Percentiles rank a stretch among this genome's conserved stretches.
Conservation (phyloP, 2,329 filamentous ascomycete genomes). For the Monosporascus sp. region DNA sequence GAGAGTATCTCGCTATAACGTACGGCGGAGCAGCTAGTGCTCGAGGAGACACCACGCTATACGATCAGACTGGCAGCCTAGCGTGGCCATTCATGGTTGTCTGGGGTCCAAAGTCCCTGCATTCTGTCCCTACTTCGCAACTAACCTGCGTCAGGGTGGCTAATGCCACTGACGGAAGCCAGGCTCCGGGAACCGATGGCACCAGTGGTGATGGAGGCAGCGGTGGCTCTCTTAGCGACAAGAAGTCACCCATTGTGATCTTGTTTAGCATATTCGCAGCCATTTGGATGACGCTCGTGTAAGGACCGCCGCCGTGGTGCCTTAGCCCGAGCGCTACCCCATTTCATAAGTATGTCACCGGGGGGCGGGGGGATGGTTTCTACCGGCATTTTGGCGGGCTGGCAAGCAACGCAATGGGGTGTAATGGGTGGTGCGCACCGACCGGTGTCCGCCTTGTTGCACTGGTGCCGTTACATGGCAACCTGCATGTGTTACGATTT, state of each 20-base stretch:
- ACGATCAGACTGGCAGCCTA: conserved; percentile 1
- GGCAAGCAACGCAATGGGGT: too few species aligned
- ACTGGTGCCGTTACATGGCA: too few species aligned
- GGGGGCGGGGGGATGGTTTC: too few species aligned
- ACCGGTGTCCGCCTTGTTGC: too few species aligned
- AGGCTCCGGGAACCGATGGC: background rate
- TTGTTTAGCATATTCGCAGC: background rate
- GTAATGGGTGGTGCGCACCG: too few species aligned
- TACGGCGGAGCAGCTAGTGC: background rate
- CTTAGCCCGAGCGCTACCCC: too few species aligned
- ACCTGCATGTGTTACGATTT: too few species aligned
- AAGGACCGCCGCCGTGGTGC: background rate
- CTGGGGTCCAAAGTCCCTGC: background rate
- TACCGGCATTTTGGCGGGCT: too few species aligned
- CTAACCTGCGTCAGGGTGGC: background rate
- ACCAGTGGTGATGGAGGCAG: background rate
- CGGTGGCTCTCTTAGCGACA: background rate
- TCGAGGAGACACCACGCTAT: background rate
- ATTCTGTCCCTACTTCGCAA: background rate
- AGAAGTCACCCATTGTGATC: background rate
- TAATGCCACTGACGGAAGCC: background rate
- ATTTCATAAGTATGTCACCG: too few species aligned
- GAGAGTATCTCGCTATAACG: background rate
- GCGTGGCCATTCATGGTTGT: conserved; percentile 1
- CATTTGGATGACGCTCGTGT: background rate